These are phyloP conservation scores for Lithospermum erythrorhizon DNA, from an alignment of 257 asterid species.

Conservation along the genomic window DNA sequence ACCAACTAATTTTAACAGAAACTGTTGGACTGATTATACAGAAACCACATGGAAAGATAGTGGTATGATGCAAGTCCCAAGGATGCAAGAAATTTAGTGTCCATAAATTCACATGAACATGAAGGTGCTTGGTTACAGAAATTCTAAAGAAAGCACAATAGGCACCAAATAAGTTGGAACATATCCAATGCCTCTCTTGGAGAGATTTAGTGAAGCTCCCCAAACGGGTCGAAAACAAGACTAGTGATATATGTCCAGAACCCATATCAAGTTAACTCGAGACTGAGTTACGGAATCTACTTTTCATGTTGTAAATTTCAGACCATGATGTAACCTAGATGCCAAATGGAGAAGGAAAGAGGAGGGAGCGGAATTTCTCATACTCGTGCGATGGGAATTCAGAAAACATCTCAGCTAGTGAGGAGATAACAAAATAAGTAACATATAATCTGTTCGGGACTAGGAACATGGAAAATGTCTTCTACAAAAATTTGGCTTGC, in stretches of 20 bases:
- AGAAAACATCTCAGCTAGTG: not conserved
- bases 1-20: too few relatives aligned
- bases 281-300: too few relatives aligned
- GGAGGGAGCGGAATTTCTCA: not conserved
- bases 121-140: not conserved
- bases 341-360: not conserved
- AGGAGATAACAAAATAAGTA: not conserved
- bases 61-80: not conserved
- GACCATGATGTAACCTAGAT: not conserved
- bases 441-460: not conserved
- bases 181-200: not conserved
- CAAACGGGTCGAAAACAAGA: not conserved
- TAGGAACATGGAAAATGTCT: not conserved
- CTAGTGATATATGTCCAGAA: not conserved
- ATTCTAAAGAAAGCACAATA: not conserved
- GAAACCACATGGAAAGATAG: not conserved
- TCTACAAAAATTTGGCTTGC: too few relatives aligned
- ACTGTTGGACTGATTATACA: too few relatives aligned
- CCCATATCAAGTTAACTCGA: not conserved
- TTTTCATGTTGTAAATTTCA: not conserved
- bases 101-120: not conserved
- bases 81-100: not conserved
- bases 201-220: not conserved
- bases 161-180: not conserved
- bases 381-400: not conserved